These are phyloP conservation scores for Ganoderma meredithae DNA, from an alignment of 1,284 basidiomycete species.

Conservation along the genomic window DNA sequence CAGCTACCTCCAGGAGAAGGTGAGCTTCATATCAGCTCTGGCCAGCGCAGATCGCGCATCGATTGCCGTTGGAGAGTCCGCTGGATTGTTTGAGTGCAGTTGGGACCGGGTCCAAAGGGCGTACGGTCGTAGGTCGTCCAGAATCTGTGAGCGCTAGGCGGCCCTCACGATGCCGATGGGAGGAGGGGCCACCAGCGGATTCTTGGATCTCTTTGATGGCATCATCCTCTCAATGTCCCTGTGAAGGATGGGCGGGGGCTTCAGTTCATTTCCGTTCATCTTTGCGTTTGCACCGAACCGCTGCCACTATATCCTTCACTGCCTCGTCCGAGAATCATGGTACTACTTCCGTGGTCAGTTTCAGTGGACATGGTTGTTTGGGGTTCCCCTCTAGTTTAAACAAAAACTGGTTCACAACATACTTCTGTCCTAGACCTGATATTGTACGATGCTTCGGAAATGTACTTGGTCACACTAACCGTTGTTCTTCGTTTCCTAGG, in stretches of 20 bases:
- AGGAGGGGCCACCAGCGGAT: neutral
- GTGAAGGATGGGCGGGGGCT: neutral
- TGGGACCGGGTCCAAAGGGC: neutral
- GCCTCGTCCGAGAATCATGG: neutral
- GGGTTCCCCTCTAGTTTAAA: no score
- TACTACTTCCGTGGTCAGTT: neutral
- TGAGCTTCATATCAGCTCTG: constrained; percentile 43
- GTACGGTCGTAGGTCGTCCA: neutral
- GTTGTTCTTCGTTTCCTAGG: constrained; percentile 52
- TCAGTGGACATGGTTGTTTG: neutral
- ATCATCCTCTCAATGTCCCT: neutral
- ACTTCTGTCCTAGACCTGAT: no score
- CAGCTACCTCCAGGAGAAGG: constrained; percentile 93
- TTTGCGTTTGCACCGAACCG: neutral
- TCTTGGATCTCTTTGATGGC: neutral
- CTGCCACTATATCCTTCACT: neutral
- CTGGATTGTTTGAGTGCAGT: neutral
- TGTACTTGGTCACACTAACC: neutral
- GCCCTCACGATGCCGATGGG: neutral
- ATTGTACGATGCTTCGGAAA: neutral
- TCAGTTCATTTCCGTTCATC: constrained; percentile 1
- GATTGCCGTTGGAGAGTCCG: neutral
- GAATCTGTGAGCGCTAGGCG: neutral
- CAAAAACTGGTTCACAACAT: no score
- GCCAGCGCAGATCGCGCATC: neutral